A percentile compares a stretch with the other conserved stretches of the same genome.
These are phyloP conservation scores for Leccinum olivaceopallidum DNA, from an alignment of 768 basidiomycete genomes.

Conservation along the genomic window DNA sequence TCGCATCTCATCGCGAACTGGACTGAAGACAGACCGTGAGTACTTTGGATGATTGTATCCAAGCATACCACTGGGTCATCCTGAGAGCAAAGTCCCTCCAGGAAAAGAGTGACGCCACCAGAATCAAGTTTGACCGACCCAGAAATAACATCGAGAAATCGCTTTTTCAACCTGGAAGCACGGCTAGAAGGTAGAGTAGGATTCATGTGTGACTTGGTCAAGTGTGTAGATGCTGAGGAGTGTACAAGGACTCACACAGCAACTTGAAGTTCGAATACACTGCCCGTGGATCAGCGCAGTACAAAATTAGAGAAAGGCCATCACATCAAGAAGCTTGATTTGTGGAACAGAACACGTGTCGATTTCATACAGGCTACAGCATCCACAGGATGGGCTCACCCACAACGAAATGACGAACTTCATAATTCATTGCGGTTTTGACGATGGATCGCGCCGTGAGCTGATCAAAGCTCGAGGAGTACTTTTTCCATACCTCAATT, in stretches of 20 bases:
- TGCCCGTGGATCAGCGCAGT: background rate
- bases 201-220: conserved; percentile 2
- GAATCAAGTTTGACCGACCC: conserved; percentile 31
- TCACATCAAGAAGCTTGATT: background rate
- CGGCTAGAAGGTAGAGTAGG: conserved; percentile 4
- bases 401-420: too few relatives aligned
- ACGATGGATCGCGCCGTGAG: background rate
- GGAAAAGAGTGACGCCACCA: conserved; percentile 33
- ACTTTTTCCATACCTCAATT: background rate
- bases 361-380: background rate
- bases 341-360: background rate
- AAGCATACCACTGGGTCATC: conserved; percentile 40
- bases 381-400: background rate
- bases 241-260: background rate
- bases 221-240: background rate
- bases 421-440: background rate
- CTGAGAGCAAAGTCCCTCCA: conserved; percentile 48
- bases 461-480: background rate
- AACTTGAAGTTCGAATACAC: background rate
- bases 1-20: conserved; percentile 43
- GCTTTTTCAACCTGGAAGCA: conserved; percentile 31
- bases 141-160: conserved; percentile 33
- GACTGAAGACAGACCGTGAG: conserved; percentile 39
- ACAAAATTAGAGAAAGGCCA: background rate
- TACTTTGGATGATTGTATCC: conserved; percentile 36